Base-by-base conservation (phyloP, 2,329 filamentous ascomycete genomes). In the Penicillium sp. region DNA sequence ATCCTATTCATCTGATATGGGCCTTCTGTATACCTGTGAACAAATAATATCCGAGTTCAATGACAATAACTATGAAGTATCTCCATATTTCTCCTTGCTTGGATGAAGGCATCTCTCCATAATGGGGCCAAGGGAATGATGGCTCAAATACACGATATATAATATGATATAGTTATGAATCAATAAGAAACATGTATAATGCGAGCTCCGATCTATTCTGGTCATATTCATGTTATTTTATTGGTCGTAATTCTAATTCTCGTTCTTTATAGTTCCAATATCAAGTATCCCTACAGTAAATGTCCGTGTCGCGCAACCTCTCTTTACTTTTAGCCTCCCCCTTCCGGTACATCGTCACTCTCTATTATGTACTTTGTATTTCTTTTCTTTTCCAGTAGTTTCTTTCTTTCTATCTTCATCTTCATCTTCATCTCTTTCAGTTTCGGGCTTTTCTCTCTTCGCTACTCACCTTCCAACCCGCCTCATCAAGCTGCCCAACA, bases 401-500 rank as follows among this genome's bases (percentile, higher is more conserved):
- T 22, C 26, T n/a, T 22, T 40, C 14, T 14, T 17, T 40, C n/a
- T n/a, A n/a, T 19, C n/a, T 16, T 26, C 16, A 53, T 42, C 50
- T 19, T 44, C 22, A n/a, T n/a, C n/a, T n/a, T 37, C 14, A 35
- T 43, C 46, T 40, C 37, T 36, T 36, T 47, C 45, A 6, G 6
- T 19, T 44, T n/a, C 12, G 12, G 28, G 17, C 28, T 22, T 22
- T 11, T 33, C 28, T 45, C 17, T 31, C 26, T 19, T 28, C 17
- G 12, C n/a, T 28, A 22, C 10, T 17, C 28, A 9, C 42, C 17
- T 16, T 22, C 12, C 12, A 45, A 33, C 6, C 28, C 12, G 3
- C 17, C 42, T 45, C 28, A 6, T 16, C 28, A 45, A 16, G 53
- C 56, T 40, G 59, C 65, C 62, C 60, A 61, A 65, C 57, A 47